Percentiles rank a stretch among this genome's conserved stretches.
Evolutionary conservation across 768 basidiomycete species (phyloP).

Genomic region (Trametes gibbosa): DNA sequence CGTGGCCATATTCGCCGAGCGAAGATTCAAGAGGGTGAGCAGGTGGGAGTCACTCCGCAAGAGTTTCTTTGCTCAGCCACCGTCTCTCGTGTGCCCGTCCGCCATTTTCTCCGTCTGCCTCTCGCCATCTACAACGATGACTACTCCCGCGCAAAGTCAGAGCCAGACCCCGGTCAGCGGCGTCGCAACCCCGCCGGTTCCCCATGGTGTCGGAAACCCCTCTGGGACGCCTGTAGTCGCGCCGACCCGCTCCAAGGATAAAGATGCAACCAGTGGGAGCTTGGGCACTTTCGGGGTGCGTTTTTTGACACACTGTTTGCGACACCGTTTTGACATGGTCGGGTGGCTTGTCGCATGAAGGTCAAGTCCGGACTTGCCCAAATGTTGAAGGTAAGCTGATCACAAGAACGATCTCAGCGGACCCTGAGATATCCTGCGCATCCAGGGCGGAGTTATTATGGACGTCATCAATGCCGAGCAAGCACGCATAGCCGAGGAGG

Average conservation of each 20-base stretch:
- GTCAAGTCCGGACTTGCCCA: conserved; percentile 94
- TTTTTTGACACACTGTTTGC: not conserved
- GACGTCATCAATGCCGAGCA: conserved; percentile 86
- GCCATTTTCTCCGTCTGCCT: not conserved
- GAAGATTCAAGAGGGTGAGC: not conserved
- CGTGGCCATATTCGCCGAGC: not conserved
- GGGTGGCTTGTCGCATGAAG: conserved; percentile 34
- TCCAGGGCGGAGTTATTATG: conserved; percentile 87
- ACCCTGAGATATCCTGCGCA: conserved; percentile 1
- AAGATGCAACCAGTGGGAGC: conserved; percentile 56
- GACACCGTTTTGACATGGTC: not conserved
- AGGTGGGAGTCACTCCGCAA: conserved; percentile 6
- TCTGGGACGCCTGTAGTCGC: conserved; percentile 41
- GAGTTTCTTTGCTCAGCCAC: conserved; percentile 5
- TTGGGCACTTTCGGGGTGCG: conserved; percentile 72
- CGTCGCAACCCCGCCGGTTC: conserved; percentile 25
- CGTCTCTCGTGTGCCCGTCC: not conserved
- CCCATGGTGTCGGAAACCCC: conserved; percentile 38
- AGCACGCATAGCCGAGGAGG: conserved; percentile 96
- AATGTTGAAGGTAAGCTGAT: conserved; percentile 75
- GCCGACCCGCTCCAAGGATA: conserved; percentile 49
- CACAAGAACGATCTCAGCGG: not conserved
- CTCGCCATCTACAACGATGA: conserved; percentile 21
- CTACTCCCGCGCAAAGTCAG: conserved; percentile 26
- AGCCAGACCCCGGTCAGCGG: conserved; percentile 23